Conservation (phyloP, 1,139 yeast species). For the Pichia sp. region DNA sequence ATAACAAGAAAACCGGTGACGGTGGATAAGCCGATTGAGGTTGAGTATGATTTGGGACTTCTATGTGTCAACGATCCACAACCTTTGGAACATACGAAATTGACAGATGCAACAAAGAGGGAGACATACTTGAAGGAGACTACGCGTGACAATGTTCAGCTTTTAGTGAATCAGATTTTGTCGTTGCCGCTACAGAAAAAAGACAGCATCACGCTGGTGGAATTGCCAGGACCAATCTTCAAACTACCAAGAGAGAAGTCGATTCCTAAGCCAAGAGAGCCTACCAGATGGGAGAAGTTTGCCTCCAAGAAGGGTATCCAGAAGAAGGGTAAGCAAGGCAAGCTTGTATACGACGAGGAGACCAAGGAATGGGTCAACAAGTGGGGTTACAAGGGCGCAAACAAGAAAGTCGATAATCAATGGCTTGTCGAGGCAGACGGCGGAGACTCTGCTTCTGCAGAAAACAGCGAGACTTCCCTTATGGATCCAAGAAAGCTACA, state of each 20-base stretch:
- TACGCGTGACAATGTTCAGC: slow-evolving; percentile 92
- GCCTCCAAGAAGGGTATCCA: slow-evolving; percentile 94
- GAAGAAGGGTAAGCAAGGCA: slow-evolving; percentile 86
- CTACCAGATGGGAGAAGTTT: slow-evolving; percentile 95
- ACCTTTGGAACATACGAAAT: slow-evolving; percentile 62
- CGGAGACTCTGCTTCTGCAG: slow-evolving; percentile 54
- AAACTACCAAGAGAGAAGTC: slow-evolving; percentile 92
- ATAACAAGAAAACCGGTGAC: slow-evolving; percentile 57
- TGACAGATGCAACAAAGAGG: slow-evolving; percentile 47
- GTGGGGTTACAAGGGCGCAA: slow-evolving; percentile 96
- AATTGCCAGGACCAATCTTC: slow-evolving; percentile 80
- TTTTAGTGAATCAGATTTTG: slow-evolving; percentile 81
- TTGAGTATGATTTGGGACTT: slow-evolving; percentile 79
- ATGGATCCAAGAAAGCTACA: slow-evolving; percentile 80
- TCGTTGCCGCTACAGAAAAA: slow-evolving; percentile 83
- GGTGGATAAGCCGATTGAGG: slow-evolving; percentile 86
- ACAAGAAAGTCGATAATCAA: slow-evolving; percentile 80
- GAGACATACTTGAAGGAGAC: slow-evolving; percentile 62
- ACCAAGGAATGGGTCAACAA: slow-evolving; percentile 94
- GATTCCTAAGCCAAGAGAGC: slow-evolving; percentile 85
- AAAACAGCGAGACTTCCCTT: slow-evolving; percentile 30
- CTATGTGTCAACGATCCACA: slow-evolving; percentile 82
- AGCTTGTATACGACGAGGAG: slow-evolving; percentile 85
- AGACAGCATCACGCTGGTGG: slow-evolving; percentile 70
- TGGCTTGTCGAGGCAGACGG: slow-evolving; percentile 94